Evolutionary conservation across 805 yeast species (phyloP), one percentile per base, ranked within the genome.

Genomic region (Lipomyces sp.): DNA sequence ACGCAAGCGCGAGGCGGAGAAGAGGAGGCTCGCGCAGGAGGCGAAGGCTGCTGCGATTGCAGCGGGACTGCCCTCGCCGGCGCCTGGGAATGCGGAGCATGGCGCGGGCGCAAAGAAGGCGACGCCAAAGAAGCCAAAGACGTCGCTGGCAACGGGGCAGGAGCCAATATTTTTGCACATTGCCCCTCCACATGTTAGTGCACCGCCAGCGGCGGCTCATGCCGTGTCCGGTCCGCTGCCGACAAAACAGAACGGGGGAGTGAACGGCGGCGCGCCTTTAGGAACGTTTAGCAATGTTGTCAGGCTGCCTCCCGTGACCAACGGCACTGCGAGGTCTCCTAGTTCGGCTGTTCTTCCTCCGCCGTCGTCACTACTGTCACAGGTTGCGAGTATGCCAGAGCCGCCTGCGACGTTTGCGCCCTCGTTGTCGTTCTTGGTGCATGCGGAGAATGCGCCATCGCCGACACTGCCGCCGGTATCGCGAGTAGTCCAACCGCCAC

Each of bases 1-100:
- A 26, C 49, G 59, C 18, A 42, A 34, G 21, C 43, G 56, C 10
- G 59, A 48, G 2, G 47, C 40, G 6, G 59, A 56, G 39, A 43
- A 28, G 21, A 38, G 50, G 14, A 22, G 37, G 18, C 11, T 22
- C 29, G 43, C 40, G 4, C 33, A 35, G 28, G 51, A 44, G 42
- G 43, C 37, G 34, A 39, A 50, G 33, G 43, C 37, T 22, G 19
- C 31, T 22, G 44, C 43, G 22, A 32, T 35, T 10, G 35, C 32
- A 19, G 39, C 28, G 24, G 19, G n/a, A 7, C 8, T 19, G 11
- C 14, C 39, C 23, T 22, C 39, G 22, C 18, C 4, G 28, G 13
- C 23, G n/a, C n/a, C 28, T 21, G 39, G n/a, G n/a, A n/a, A n/a
- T n/a, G n/a, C n/a, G n/a, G n/a, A 7, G 6, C 39, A 37, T 8